Evolutionary conservation across 768 basidiomycete species (phyloP).

Genomic region (Candolleomyces efflorescens): DNA sequence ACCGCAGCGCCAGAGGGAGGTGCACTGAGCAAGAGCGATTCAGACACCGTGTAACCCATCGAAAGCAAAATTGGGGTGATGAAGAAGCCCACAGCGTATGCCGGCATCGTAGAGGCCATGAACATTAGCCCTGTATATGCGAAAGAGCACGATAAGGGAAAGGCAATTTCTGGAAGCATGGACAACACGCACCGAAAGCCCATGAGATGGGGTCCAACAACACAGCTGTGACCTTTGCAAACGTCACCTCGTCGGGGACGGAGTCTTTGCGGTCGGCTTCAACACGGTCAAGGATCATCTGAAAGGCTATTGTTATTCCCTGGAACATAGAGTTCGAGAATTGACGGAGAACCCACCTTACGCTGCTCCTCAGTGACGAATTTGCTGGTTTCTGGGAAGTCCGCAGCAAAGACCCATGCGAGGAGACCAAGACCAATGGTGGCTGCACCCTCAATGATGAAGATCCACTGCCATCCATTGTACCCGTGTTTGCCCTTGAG

Average conservation of each 20-base stretch:
- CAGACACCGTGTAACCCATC: conserved; percentile 29
- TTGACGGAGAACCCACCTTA: no score
- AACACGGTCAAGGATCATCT: conserved; percentile 30
- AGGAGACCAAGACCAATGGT: conserved; percentile 26
- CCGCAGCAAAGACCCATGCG: conserved; percentile 27
- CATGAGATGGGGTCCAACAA: conserved; percentile 33
- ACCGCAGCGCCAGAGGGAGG: conserved; percentile 32
- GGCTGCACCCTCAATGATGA: conserved; percentile 28
- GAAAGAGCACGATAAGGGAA: no score
- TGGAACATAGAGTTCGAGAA: no score
- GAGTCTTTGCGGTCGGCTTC: conserved; percentile 34
- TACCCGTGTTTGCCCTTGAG: conserved; percentile 19
- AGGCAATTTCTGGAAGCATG: no score
- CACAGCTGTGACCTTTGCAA: conserved; percentile 26
- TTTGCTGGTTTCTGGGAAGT: conserved; percentile 30
- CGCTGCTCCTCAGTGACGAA: conserved; percentile 34
- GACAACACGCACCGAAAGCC: conserved; percentile 19
- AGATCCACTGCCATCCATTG: conserved; percentile 35
- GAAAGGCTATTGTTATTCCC: not conserved
- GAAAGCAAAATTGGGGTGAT: conserved; percentile 29
- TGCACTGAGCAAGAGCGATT: conserved; percentile 24
- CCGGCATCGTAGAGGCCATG: conserved; percentile 32
- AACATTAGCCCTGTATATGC: conserved; percentile 26
- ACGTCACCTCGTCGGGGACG: conserved; percentile 28
- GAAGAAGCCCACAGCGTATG: conserved; percentile 34